Base-by-base conservation (phyloP, 2,329 filamentous ascomycete genomes). In the Thielaviopsis euricoi region DNA sequence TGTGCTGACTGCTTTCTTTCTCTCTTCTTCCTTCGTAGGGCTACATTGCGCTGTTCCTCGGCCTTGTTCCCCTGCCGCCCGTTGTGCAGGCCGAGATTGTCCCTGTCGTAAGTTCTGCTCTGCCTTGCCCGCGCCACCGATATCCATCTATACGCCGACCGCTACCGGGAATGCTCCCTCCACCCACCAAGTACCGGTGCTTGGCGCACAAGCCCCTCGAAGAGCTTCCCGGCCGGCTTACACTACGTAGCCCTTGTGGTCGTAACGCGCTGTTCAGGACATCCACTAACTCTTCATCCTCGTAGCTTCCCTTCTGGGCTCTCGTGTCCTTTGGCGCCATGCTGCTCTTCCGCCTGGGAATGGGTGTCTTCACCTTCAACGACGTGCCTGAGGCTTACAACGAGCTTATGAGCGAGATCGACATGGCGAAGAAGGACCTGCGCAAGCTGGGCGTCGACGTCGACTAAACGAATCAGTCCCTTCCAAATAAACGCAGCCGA, bases 351-450 rank as follows among this genome's bases (percentile, higher is more conserved):
- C 88, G 89, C 65, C 85, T 98, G 62, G 93, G 93, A 66, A 86
- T 83, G 75, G 93, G 93, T 63, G 87, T 98, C 65, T 78, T 95
- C 69, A 95, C 89, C 59, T 98, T 98, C 79, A 93, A 95, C 76
- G 90, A 97, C 71, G 89, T 94, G 53, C 90, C 91, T 57, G 80
- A 88, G 62, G 93, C 93, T 56, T 86, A 62, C 72, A 81, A 84
- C 69, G 90, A 96, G 73, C 75, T 98, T 65, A 89, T 93, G 78
- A 76, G 74, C 65, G 87, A 97, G 73, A 93, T 94, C 67, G 79
- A 88, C 62, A 64, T 83, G 70, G 88, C 88, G 62, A 85, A 86
- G 74, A 74, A 73, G 61, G 88, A 94, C 65, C 73, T 94, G 69
- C 80, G 80, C 67, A 76, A 76, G 60, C 80, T 85, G 69, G 88